Evolutionary conservation across 495 filamentous ascomycete species (phyloP), one percentile per base, ranked within the genome.

Genomic region (Talaromyces proteolyticus): DNA sequence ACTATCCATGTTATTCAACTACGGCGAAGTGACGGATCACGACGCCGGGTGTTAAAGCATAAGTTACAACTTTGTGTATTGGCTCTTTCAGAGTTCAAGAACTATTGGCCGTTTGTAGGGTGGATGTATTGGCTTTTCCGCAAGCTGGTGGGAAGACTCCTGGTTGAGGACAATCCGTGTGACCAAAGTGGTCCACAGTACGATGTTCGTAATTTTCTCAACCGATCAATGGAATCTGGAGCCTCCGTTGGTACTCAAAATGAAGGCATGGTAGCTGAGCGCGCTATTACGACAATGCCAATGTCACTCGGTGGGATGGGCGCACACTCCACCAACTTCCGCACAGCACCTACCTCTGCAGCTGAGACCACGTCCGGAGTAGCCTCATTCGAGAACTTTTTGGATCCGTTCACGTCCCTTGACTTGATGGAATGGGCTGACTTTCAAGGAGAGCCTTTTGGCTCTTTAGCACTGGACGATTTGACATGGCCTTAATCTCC

Each of bases 21-120:
- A 43, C 41, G 41, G 41, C 41, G 41, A 43, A 43, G 41, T 43
- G 20, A 43, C 16, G 41, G 41, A 43, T 22, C 41, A 43, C 41
- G 41, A 43, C 41, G 41, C 41, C 41, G 41, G 16, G 41, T 43
- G 41, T 43, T 43, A 43, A 43, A 43, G 41, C 41, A 43, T 43
- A 43, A 20, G 4, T 22, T 43, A 43, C 41, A 43, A 43, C 41
- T 43, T 22, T 43, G 41, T 43, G 41, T 43, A 43, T 20, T 43
- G 41, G 41, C 41, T 43, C 41, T 43, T 43, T 43, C 41, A 43
- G 41, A 43, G 41, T 43, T 43, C 41, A 43, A 43, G 41, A 43
- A 43, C 41, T 43, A 43, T 43, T 43, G 41, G 41, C 41, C 41
- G 41, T 43, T 43, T 43, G 41, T 43, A 4, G 41, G 41, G 7